Percentiles rank a stretch among this genome's conserved stretches.
Conservation (phyloP, 192 early-diverging fungal species). For the Backusella australiensis region DNA sequence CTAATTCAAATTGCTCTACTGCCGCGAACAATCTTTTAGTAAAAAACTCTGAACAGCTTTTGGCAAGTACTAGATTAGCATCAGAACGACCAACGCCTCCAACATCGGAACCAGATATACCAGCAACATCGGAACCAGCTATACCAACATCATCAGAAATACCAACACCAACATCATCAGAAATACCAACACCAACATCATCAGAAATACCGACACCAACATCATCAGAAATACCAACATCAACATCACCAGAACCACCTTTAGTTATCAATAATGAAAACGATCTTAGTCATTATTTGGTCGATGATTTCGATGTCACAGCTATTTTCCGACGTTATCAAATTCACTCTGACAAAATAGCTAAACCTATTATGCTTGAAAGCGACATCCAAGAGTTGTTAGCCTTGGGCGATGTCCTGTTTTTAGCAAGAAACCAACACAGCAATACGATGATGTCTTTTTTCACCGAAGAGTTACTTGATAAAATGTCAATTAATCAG, state of each 20-base stretch:
- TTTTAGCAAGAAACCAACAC: conserved; percentile 11
- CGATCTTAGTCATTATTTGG: conserved; percentile 10
- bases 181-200: neutral
- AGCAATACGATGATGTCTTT: neutral
- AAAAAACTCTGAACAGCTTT: neutral
- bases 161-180: too few species aligned
- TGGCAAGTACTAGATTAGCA: neutral
- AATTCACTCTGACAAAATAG: neutral
- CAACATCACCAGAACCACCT: too few species aligned
- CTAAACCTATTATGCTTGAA: conserved; percentile 5
- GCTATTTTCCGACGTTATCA: conserved; percentile 14
- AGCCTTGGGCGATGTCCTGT: conserved; percentile 7
- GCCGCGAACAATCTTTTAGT: neutral
- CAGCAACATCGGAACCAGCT: too few species aligned
- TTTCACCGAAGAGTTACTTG: neutral
- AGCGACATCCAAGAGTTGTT: conserved; percentile 10
- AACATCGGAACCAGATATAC: too few species aligned
- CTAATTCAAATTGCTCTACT: neutral
- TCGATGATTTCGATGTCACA: neutral
- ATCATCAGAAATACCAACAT: too few species aligned
- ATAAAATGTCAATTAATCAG: neutral
- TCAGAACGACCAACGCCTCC: neutral
- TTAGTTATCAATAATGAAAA: neutral
- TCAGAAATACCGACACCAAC: neutral
- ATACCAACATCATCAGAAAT: neutral